These are phyloP conservation scores for Phytophthora constricta DNA, from an alignment of 352 stramenopile species.

Conservation along the genomic window DNA sequence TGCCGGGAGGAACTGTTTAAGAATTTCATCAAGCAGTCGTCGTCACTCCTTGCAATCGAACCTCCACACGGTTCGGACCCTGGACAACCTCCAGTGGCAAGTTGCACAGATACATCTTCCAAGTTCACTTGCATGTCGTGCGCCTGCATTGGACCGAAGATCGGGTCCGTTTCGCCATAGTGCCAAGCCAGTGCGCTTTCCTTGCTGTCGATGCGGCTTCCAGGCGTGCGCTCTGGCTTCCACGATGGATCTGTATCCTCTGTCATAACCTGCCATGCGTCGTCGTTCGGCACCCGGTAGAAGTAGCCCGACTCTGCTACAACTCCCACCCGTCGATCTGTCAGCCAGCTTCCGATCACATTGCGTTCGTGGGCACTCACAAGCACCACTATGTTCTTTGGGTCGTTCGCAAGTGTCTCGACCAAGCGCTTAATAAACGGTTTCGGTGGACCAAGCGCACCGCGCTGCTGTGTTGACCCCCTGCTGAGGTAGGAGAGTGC, in stretches of 20 bases:
- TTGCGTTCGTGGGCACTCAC: constrained; percentile 68
- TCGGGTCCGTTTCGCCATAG: constrained; percentile 76
- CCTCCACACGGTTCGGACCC: constrained; percentile 79
- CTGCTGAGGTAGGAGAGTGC: constrained; percentile 35
- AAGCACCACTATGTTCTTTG: constrained; percentile 65
- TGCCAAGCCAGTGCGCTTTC: constrained; percentile 73
- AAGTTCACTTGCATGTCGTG: constrained; percentile 90
- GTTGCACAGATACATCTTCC: constrained; percentile 86
- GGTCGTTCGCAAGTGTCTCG: constrained; percentile 56
- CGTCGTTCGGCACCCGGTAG: constrained; percentile 55
- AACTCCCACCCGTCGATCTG: constrained; percentile 57
- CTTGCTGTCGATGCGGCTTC: constrained; percentile 70
- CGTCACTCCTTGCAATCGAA: constrained; percentile 68
- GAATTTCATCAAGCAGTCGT: constrained; percentile 76
- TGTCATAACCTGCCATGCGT: constrained; percentile 66
- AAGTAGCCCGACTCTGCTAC: constrained; percentile 72
- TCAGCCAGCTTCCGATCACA: constrained; percentile 82
- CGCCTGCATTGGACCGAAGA: constrained; percentile 83
- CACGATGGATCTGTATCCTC: constrained; percentile 69
- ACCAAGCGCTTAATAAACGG: constrained; percentile 68
- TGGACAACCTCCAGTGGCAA: constrained; percentile 83
- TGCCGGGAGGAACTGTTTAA: constrained; percentile 49
- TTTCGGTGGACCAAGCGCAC: constrained; percentile 61
- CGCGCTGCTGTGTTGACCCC: constrained; percentile 53
- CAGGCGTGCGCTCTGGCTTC: constrained; percentile 76